These are phyloP conservation scores for Keithomyces neogunnii DNA, from an alignment of 2,329 filamentous ascomycete species.

Conservation along the genomic window DNA sequence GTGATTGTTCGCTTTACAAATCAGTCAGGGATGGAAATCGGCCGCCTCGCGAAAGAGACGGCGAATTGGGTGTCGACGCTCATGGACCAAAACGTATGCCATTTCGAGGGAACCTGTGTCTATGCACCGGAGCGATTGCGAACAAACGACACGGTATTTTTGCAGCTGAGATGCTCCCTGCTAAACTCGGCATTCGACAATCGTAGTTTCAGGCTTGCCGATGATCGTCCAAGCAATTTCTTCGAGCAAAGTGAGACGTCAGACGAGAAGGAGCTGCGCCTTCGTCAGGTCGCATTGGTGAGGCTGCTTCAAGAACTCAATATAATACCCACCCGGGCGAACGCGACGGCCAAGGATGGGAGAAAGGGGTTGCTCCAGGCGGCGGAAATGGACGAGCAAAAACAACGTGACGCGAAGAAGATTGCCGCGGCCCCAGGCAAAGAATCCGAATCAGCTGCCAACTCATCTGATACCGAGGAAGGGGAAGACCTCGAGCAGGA, in stretches of 20 bases:
- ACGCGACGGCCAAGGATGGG: conserved; percentile 68
- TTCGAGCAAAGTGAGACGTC: conserved; percentile 80
- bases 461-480: conserved; percentile 65
- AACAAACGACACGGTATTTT: conserved; percentile 89
- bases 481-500: conserved; percentile 90
- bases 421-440: conserved; percentile 14
- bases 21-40: conserved; percentile 68
- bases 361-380: conserved; percentile 77
- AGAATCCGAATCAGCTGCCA: conserved; percentile 40
- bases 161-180: conserved; percentile 76
- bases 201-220: conserved; percentile 47
- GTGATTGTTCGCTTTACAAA: conserved; percentile 90
- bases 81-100: conserved; percentile 82
- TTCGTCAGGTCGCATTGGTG: conserved; percentile 81
- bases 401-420: conserved; percentile 45
- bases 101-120: conserved; percentile 79
- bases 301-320: conserved; percentile 86
- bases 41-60: conserved; percentile 75
- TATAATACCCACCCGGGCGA: conserved; percentile 66
- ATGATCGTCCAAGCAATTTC: conserved; percentile 63
- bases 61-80: conserved; percentile 89
- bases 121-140: conserved; percentile 77
- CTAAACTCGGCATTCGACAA: conserved; percentile 65
- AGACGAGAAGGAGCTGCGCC: conserved; percentile 74
- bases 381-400: conserved; percentile 80